Evolutionary conservation across 257 asterid species (phyloP).

Genomic region (Jaltomata sinuosa): DNA sequence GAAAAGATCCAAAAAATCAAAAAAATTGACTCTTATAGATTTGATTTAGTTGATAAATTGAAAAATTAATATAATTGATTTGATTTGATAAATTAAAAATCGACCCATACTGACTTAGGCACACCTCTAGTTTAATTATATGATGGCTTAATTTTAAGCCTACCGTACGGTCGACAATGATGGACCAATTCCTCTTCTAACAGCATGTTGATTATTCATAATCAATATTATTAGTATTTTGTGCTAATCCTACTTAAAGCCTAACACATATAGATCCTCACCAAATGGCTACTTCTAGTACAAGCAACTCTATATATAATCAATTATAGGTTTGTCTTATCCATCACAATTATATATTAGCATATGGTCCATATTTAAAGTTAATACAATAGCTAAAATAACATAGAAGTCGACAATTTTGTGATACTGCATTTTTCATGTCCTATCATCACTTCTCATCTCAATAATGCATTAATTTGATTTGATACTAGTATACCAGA

Average conservation of each 20-base stretch:
- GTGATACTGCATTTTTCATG: not conserved
- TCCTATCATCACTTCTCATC: not conserved
- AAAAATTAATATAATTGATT: no score
- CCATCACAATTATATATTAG: not conserved
- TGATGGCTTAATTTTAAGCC: not conserved
- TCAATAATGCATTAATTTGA: not conserved
- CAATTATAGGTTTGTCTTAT: not conserved
- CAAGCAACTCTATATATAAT: not conserved
- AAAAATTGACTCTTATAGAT: not conserved
- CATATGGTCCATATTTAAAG: not conserved
- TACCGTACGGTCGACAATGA: not conserved
- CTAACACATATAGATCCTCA: not conserved
- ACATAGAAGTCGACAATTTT: not conserved
- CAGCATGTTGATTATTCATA: not conserved
- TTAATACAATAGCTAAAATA: not conserved
- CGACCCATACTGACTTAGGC: not conserved
- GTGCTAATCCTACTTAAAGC: slow-evolving; percentile 1
- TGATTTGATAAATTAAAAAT: not conserved
- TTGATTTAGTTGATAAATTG: not conserved
- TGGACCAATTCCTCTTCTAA: not conserved
- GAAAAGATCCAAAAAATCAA: no score
- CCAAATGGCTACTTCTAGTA: not conserved
- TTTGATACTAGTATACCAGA: not conserved
- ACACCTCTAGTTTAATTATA: not conserved
- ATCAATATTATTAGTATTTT: not conserved